These are phyloP conservation scores for Musa acuminata DNA, from an alignment of 176 grass and related monocot species.

Conservation along the genomic window DNA sequence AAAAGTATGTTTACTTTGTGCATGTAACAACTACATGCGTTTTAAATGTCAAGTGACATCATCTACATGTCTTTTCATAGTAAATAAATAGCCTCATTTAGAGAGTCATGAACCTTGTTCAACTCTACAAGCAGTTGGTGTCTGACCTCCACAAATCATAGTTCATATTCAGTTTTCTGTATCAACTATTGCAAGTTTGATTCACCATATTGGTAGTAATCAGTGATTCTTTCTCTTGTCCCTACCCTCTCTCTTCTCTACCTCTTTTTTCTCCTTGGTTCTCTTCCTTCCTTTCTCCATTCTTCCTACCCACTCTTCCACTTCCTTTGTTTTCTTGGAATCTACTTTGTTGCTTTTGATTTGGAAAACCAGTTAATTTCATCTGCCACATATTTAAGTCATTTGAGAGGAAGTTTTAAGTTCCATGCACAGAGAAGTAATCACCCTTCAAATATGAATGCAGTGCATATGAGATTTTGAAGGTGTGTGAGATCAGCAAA, in stretches of 20 bases:
- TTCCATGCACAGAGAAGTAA: not conserved
- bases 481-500: too few relatives aligned
- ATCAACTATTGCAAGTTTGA: not conserved
- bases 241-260: not conserved
- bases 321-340: not conserved
- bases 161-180: not conserved
- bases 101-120: not conserved
- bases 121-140: not conserved
- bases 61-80: too few relatives aligned
- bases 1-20: too few relatives aligned
- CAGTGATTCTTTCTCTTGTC: not conserved
- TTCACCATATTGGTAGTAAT: not conserved
- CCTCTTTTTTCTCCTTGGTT: not conserved
- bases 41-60: too few relatives aligned
- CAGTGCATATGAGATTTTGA: too few relatives aligned
- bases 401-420: not conserved
- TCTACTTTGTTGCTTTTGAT: not conserved
- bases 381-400: not conserved
- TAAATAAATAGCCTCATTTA: too few relatives aligned
- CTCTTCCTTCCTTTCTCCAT: not conserved
- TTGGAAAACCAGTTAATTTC: not conserved
- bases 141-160: not conserved
- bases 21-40: too few relatives aligned
- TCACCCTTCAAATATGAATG: not conserved
- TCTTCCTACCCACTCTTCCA: not conserved